Evolutionary conservation across 208 protist genomes (phyloP).

Genomic region (Acanthamoeba culbertsoni): DNA sequence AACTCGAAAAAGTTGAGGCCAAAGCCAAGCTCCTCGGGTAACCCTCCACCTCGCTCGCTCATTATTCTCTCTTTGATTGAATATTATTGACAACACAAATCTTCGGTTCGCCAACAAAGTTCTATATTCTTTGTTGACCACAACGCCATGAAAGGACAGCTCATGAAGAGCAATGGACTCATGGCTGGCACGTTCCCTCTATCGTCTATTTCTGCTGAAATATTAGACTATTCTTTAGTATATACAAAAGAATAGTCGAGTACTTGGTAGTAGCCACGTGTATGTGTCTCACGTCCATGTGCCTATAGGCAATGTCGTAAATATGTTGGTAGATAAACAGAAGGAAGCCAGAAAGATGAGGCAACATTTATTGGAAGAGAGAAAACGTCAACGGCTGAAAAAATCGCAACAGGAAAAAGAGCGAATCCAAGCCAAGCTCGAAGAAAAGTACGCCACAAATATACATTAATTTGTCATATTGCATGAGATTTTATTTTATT

Average conservation of each 20-base stretch:
- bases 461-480: not conserved
- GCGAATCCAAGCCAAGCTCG: not conserved
- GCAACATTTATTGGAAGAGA: not conserved
- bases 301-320: not conserved
- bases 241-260: too few species aligned
- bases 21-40: constrained; percentile 19
- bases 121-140: not conserved
- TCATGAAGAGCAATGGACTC: not conserved
- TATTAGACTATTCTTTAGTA: too few species aligned
- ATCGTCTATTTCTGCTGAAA: too few species aligned
- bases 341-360: not conserved
- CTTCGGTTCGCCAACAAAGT: not conserved
- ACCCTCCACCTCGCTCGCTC: not conserved
- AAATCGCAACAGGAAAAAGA: not conserved
- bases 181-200: not conserved
- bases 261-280: too few species aligned
- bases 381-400: not conserved
- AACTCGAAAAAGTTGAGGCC: constrained; percentile 16
- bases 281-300: too few species aligned
- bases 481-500: not conserved
- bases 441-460: not conserved
- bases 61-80: too few species aligned
- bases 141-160: not conserved
- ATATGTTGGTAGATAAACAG: not conserved
- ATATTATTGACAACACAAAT: not conserved